Base-by-base conservation (phyloP, 768 basidiomycete species). In the Cystoderma amianthinum region DNA sequence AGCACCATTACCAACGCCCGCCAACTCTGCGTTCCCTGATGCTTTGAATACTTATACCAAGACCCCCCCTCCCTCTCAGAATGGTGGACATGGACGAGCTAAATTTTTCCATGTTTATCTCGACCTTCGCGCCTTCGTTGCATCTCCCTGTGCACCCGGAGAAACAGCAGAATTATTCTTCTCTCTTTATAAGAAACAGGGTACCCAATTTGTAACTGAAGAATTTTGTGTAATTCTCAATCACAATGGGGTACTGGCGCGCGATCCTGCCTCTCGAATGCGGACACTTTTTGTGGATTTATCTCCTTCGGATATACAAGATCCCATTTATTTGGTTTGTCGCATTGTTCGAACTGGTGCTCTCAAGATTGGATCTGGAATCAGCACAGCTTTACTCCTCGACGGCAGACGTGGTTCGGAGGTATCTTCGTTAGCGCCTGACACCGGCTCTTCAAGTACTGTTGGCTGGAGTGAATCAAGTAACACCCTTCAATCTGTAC, bases 91-190 rank as follows among this genome's bases (percentile, higher is more conserved):
- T n/a, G 51, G 68, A 19, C 58, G 74, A 20, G 74, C 76, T 34
- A 85, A 85, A 48, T 93, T 93, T 59, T 93, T 85, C 54, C 94
- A 98, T 52, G 72, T 94, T 40, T 90, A 81, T 56, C 73, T 98
- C 47, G 94, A 98, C 50, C 63, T 97, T 6, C 85, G 89, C 15
- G 92, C 92, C 0, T 93, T 97, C 55, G 85, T 94, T 22, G 95
- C 92, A 12, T 85, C 85, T 4, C 85, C 84, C 2, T 97, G 94
- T 59, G 69, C 82, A 0, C 84, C 94, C 0, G 93, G 92, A 7
- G 95, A 98, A 62, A 88, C 86, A 0, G 89, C 85, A 11, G 95
- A 98, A 56, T 78, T 98, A 2, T 90, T 82, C 56, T 96, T 98
- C 66, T 93, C 91, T 9, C 71, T 98, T 5, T 98, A 87, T 72